Percentiles rank a stretch among this genome's conserved stretches.
These are phyloP conservation scores for Vitis amurensis DNA, from an alignment of 164 flowering plant genomes.

Conservation along the genomic window DNA sequence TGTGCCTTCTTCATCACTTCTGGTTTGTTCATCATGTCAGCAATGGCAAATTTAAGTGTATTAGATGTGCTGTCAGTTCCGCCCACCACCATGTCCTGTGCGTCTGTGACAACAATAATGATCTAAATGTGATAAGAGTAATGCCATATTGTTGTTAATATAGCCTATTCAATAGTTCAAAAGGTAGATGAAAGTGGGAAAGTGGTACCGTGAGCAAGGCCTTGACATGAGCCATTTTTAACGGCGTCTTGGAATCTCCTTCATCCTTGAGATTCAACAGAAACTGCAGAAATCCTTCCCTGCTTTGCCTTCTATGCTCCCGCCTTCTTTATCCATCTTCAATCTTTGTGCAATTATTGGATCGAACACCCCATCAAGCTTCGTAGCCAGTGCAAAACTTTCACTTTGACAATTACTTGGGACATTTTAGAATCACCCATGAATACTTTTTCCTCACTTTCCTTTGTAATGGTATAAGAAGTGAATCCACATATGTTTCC, in stretches of 20 bases:
- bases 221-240: conserved; percentile 23
- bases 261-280: conserved; percentile 37
- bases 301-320: conserved; percentile 2
- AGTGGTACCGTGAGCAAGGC: conserved; percentile 24
- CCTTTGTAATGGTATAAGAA: too few relatives aligned
- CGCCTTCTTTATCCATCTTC: conserved; percentile 17
- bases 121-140: too few relatives aligned
- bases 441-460: too few relatives aligned
- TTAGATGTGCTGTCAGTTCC: conserved; percentile 50
- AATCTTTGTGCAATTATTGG: conserved; percentile 32
- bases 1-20: conserved; percentile 31
- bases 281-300: conserved; percentile 37
- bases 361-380: conserved; percentile 42
- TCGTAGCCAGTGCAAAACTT: not conserved
- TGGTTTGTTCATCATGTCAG: conserved; percentile 42
- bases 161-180: not conserved
- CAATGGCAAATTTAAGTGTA: conserved; percentile 41
- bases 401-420: too few relatives aligned
- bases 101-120: too few relatives aligned
- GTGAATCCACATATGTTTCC: too few relatives aligned
- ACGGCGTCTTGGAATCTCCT: conserved; percentile 25
- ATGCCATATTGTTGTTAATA: not conserved
- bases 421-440: too few relatives aligned
- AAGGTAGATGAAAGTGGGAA: too few relatives aligned
- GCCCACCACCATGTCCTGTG: conserved; percentile 50